phyloP scores from a whole-genome alignment of 106 monocot species.

The Cymbidium sinense region DNA sequence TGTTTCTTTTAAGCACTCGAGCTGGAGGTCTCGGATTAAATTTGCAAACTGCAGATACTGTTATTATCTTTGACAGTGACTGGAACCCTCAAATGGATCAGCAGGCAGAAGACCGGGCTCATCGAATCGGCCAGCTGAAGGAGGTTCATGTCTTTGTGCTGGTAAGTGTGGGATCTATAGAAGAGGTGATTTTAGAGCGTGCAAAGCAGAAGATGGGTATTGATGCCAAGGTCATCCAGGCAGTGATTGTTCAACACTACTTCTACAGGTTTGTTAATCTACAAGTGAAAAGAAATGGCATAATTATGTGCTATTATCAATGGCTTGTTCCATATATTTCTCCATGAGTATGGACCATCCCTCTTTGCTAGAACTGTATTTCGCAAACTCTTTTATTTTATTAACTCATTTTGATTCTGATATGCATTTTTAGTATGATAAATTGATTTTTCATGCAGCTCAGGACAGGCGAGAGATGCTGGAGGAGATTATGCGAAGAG shows the following conservation, averaged over 20 bases:
- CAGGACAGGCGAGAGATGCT: conserved; percentile 87
- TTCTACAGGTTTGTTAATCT: conserved; percentile 63
- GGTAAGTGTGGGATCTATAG: conserved; percentile 88
- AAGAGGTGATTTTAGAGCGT: conserved; percentile 91
- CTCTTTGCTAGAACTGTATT: too few relatives aligned
- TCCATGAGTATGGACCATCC: too few relatives aligned
- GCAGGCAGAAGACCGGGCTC: conserved; percentile 94
- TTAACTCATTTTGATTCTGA: not conserved
- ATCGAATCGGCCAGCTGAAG: conserved; percentile 95
- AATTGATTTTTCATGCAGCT: conserved; percentile 40
- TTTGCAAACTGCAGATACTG: conserved; percentile 90
- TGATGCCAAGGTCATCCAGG: conserved; percentile 97
- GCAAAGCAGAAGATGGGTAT: conserved; percentile 99
- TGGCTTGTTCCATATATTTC: too few relatives aligned
- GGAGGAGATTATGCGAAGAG: conserved; percentile 82
- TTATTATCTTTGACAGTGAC: conserved; percentile 94
- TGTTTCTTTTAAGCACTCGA: conserved; percentile 94
- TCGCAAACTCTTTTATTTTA: too few relatives aligned
- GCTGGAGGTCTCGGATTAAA: conserved; percentile 94
- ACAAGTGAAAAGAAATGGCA: not conserved
- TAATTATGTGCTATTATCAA: too few relatives aligned
- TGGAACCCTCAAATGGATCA: conserved; percentile 99
- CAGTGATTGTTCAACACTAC: conserved; percentile 90
- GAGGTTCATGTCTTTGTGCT: conserved; percentile 89
- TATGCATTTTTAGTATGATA: not conserved